These are phyloP conservation scores for Colletotrichum lentis DNA, from an alignment of 2,329 filamentous ascomycete genomes.

Conservation along the genomic window DNA sequence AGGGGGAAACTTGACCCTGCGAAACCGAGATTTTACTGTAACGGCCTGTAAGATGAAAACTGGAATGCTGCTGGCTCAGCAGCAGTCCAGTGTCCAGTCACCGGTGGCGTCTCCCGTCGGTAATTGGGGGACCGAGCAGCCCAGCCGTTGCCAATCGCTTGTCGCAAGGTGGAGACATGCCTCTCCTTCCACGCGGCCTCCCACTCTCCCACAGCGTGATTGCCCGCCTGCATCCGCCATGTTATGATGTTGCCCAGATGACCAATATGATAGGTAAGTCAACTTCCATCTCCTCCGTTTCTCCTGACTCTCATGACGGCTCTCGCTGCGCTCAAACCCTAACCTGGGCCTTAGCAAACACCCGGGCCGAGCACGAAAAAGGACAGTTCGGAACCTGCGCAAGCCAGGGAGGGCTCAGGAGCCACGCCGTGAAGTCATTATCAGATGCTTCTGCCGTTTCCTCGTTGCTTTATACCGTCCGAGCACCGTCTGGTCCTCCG, in stretches of 20 bases:
- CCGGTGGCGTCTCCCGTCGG: slow-evolving; percentile 9
- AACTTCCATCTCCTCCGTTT: neutral
- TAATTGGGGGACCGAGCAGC: slow-evolving; percentile 34
- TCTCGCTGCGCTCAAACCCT: neutral
- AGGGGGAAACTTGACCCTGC: slow-evolving; percentile 18
- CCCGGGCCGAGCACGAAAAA: slow-evolving; percentile 6
- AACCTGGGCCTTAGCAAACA: slow-evolving; percentile 1
- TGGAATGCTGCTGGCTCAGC: neutral
- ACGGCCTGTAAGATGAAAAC: slow-evolving; percentile 28
- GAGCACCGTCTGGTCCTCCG: slow-evolving; percentile 25
- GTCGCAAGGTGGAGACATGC: neutral
- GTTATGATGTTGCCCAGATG: neutral
- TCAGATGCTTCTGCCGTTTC: slow-evolving; percentile 36
- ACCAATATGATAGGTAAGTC: neutral
- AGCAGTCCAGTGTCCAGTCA: neutral
- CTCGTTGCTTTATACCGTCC: slow-evolving; percentile 33
- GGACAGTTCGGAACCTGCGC: slow-evolving; percentile 17
- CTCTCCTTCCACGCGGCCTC: neutral
- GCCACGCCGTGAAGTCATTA: slow-evolving; percentile 35
- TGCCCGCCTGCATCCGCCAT: neutral
- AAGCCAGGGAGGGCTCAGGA: neutral
- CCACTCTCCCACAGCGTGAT: neutral
- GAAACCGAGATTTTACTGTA: slow-evolving; percentile 20
- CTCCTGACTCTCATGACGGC: neutral
- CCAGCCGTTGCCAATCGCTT: slow-evolving; percentile 34